Evolutionary conservation across 306 rosid genomes (phyloP), one percentile per base, ranked within the genome.

Genomic region (Sindora glabra): DNA sequence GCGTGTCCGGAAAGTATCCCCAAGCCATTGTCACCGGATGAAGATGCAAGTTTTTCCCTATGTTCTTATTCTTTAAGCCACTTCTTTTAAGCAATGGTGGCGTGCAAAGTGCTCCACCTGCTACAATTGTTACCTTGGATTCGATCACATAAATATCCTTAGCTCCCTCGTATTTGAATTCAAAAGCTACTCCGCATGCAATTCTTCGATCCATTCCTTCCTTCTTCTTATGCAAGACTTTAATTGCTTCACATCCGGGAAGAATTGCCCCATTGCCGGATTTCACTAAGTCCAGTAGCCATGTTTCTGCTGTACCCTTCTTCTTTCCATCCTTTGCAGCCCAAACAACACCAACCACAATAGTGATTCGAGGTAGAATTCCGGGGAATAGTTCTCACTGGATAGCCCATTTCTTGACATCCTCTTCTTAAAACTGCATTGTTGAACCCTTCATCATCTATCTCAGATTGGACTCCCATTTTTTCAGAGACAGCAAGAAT

Each of bases 11-110:
- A 23, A 90, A 90, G 55, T 86, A 71, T 9, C 97, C 97, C 94
- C 95, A 90, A 2, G 94, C 87, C 97, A 90, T 86, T 67, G 75
- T 42, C 37, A 86, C 95, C 3, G 94, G 95, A 74, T 90, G 97
- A 33, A 86, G 86, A 76, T 81, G 95, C 82, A 86, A 80, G 68
- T 86, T n/a, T 64, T 58, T 82, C 21, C 97, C 97, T 47, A 86
- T 86, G 69, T 82, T 80, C 1, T 52, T 53, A 46, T 86, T 90
- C 74, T 59, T 79, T 47, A 90, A 73, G 14, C 90, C 90, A 19
- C 97, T 90, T 56, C 42, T 74, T 59, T 71, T 86, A 24, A 90
- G 71, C 15, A 90, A 62, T 32, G 56, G 42, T 2, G 97, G 97
- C 15, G 95, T 90, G 19, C 81, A 19, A 2, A 90, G 82, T 39